Base-by-base conservation (phyloP, 495 filamentous ascomycete species). In the Friedmanniomyces simplex region DNA sequence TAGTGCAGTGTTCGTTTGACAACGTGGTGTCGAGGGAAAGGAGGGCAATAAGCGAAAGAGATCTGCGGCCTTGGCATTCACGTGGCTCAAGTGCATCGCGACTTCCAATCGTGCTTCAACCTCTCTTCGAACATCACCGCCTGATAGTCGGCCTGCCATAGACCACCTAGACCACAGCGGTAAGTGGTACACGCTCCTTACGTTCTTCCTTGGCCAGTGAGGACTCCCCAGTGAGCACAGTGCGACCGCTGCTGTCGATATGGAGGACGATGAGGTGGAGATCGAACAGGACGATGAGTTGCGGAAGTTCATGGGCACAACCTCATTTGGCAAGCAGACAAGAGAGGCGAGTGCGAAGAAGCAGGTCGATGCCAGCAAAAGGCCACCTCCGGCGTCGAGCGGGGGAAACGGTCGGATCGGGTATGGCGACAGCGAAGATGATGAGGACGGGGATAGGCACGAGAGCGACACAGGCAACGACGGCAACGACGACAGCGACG, bases 301-400 rank as follows among this genome's bases (percentile, higher is more conserved):
- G 77, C 85, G 87, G 57, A 77, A 81, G 30, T 93, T 87, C 69
- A 72, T 96, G 46, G 91, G 91, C 1, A 76, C 81, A 0, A 82
- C 88, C 11, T 57, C 63, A 18, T 98, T 98, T 64, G 93, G 93
- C 30, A 95, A 91, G 70, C 85, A 87, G 66, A 73, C 79, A 30
- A 83, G 80, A 64, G 77, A 82, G 52, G 74, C 86, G 51, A 82
- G 95, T 70, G 76, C 94, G 39, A 79, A 82, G 42, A 79, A 82
- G 45, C 89, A 96, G 70, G 82, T 96, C 54, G 80, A 90, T 50
- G 82, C 79, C 59, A 83, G 85, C 57, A 88, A 84, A 70, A 79
- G 93, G 65, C 59, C 52, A 24, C 6, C 45, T 26, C 36, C 50
- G 28, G 20, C 37, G 10, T 28, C 21, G 20, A 39, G 37, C 18